Percentiles rank a stretch among this genome's conserved stretches.
These are phyloP conservation scores for Dunaliella sp. DNA, from an alignment of 139 green algal genomes.

Conservation along the genomic window DNA sequence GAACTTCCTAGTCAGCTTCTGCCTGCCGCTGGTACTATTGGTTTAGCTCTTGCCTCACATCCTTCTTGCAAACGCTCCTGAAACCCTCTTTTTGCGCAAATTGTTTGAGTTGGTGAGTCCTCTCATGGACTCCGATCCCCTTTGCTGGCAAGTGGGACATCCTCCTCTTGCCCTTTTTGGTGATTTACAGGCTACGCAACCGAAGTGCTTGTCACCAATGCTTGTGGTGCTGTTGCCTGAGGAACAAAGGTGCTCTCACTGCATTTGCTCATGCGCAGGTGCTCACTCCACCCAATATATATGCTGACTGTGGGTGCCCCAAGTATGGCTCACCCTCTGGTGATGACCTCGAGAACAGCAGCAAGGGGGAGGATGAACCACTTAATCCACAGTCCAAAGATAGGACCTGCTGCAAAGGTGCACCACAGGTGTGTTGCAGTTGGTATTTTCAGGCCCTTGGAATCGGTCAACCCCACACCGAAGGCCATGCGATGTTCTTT, in stretches of 20 bases:
- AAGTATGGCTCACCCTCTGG: background rate
- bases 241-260: too few species aligned
- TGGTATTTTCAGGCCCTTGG: background rate
- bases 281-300: background rate
- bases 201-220: too few species aligned
- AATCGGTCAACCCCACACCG: background rate
- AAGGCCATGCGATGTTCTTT: background rate
- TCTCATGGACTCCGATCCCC: too few species aligned
- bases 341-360: background rate
- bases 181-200: too few species aligned
- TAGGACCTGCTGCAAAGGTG: background rate
- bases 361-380: background rate
- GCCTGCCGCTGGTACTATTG: too few species aligned
- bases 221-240: too few species aligned
- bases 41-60: too few species aligned
- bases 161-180: too few species aligned
- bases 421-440: background rate
- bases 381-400: background rate
- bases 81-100: too few species aligned
- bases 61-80: too few species aligned
- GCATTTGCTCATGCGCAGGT: background rate
- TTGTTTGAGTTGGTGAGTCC: background rate
- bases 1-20: too few species aligned
- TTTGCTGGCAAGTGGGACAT: too few species aligned
- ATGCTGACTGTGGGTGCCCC: background rate